Percentiles rank a stretch among this genome's conserved stretches.
phyloP scores from a whole-genome alignment of 257 asterid genomes.

The Solanum commersonii region DNA sequence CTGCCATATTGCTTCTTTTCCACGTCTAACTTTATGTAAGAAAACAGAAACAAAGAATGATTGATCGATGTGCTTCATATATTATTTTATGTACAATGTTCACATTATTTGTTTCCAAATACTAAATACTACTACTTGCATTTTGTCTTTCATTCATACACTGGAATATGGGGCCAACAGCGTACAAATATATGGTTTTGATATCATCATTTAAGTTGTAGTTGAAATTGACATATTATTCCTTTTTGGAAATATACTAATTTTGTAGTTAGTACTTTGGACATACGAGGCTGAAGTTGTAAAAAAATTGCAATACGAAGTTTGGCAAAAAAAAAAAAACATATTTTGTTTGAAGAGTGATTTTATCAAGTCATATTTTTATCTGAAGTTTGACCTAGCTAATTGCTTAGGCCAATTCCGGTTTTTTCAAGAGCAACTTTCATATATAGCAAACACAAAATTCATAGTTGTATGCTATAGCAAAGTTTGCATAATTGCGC shows the following conservation, averaged over 20 bases:
- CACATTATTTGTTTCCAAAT: background rate
- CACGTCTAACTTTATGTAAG: background rate
- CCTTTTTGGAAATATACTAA: background rate
- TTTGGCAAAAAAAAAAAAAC: background rate
- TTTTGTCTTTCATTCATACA: background rate
- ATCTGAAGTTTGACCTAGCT: background rate
- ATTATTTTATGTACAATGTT: background rate
- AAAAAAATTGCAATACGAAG: no score
- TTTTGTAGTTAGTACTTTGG: background rate
- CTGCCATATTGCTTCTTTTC: conserved; percentile 1
- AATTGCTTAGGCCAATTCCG: background rate
- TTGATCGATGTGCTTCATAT: background rate
- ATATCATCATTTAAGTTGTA: background rate
- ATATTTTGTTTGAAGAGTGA: background rate
- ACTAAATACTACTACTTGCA: background rate
- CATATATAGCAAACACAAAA: no score
- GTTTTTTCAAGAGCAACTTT: no score
- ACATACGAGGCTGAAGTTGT: background rate
- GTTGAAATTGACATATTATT: background rate
- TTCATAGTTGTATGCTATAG: no score
- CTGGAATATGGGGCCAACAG: background rate
- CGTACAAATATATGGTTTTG: background rate
- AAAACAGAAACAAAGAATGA: background rate
- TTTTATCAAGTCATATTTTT: no score
- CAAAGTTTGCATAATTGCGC: no score